A percentile compares a stretch with the other conserved stretches of the same genome.
These are phyloP conservation scores for Globisporangium nagaii DNA, from an alignment of 352 stramenopile species.

Conservation along the genomic window DNA sequence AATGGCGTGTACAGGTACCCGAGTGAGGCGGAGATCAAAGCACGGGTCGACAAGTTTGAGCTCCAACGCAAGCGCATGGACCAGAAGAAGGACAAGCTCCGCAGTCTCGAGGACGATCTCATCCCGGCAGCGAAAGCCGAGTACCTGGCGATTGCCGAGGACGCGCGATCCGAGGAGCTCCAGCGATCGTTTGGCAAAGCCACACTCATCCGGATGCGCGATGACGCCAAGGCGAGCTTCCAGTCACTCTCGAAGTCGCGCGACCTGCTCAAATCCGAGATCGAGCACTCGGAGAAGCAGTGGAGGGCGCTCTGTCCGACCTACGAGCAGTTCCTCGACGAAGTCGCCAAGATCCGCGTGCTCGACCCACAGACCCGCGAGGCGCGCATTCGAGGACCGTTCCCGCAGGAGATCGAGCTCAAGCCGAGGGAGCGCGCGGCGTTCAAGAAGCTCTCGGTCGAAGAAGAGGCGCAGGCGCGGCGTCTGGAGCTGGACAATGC, in stretches of 20 bases:
- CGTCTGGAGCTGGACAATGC: slow-evolving; percentile 51
- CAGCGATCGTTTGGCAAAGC: slow-evolving; percentile 56
- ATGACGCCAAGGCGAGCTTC: slow-evolving; percentile 55
- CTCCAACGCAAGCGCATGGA: slow-evolving; percentile 40
- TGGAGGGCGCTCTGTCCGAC: slow-evolving; percentile 41
- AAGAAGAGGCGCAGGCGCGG: slow-evolving; percentile 65
- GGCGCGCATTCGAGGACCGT: slow-evolving; percentile 45
- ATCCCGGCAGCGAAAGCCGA: slow-evolving; percentile 71
- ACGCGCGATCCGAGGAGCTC: slow-evolving; percentile 61
- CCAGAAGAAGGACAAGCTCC: slow-evolving; percentile 31
- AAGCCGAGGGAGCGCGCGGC: slow-evolving; percentile 44
- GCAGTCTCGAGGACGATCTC: slow-evolving; percentile 33
- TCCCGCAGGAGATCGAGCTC: slow-evolving; percentile 38
- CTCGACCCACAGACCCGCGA: slow-evolving; percentile 29
- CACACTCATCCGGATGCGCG: slow-evolving; percentile 55
- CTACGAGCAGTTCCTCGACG: slow-evolving; percentile 57
- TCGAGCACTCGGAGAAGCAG: slow-evolving; percentile 36
- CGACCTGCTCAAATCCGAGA: slow-evolving; percentile 41
- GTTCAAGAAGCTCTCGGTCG: slow-evolving; percentile 81
- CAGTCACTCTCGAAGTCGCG: slow-evolving; percentile 42
- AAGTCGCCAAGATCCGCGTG: slow-evolving; percentile 43
- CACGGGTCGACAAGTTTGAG: slow-evolving; percentile 52
- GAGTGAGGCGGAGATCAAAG: slow-evolving; percentile 56
- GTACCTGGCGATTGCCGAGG: slow-evolving; percentile 69
- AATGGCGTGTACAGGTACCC: slow-evolving; percentile 70